Percentiles rank a stretch among this genome's conserved stretches.
Conservation (phyloP, 1,139 yeast species). For the Geotrichum cucujoidarum region DNA sequence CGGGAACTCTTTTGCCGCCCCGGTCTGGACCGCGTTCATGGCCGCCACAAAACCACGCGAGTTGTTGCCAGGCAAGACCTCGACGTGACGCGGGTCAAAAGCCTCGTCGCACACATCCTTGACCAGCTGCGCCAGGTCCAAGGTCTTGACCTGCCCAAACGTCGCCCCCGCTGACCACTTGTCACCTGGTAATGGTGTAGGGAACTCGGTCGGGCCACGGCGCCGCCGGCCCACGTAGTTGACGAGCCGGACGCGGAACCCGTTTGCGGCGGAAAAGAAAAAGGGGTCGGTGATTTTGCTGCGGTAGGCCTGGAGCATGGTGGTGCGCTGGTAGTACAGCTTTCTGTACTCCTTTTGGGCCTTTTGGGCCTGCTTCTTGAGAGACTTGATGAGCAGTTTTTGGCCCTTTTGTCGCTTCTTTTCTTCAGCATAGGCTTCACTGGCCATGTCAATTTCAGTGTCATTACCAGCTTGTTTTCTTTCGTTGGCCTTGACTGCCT, state of each 20-base stretch:
- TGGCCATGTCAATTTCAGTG: no score
- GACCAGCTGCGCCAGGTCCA: no score
- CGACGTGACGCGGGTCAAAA: no score
- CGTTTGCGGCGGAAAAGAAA: conserved; percentile 1
- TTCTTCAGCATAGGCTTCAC: no score
- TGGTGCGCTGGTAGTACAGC: neutral
- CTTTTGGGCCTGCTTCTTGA: neutral
- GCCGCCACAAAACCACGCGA: no score
- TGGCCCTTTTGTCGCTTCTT: no score
- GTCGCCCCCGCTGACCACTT: conserved; percentile 16
- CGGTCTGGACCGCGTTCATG: no score
- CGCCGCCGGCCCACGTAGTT: conserved; percentile 8
- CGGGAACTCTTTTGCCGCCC: no score
- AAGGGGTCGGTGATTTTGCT: no score
- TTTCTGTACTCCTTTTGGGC: neutral
- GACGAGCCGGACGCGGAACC: conserved; percentile 14
- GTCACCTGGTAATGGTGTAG: conserved; percentile 12
- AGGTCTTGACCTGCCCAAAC: conserved; percentile 14
- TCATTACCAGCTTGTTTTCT: neutral
- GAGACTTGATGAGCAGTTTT: neutral
- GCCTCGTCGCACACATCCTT: no score
- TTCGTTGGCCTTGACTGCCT: neutral
- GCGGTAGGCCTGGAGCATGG: neutral
- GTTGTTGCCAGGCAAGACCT: no score
- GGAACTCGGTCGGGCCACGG: neutral